Evolutionary conservation across 202 grass and related monocot species (phyloP).

Genomic region (Carex sylvatica): DNA sequence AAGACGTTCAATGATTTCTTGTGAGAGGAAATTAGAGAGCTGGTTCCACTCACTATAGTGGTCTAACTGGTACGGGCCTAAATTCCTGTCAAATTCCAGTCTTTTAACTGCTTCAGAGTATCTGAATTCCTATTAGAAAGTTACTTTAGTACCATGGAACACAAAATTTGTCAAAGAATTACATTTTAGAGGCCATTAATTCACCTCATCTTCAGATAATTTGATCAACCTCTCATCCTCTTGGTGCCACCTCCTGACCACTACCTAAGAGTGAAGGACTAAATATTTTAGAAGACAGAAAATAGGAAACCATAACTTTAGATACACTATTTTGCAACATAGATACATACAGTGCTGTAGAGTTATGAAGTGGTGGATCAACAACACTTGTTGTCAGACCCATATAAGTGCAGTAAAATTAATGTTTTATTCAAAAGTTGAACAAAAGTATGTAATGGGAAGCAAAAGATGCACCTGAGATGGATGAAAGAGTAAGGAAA

Average conservation of each 20-base stretch:
- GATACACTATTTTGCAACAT: background rate
- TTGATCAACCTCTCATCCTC: conserved; percentile 62
- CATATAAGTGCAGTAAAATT: background rate
- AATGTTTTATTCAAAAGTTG: background rate
- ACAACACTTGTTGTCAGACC: background rate
- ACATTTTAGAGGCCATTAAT: background rate
- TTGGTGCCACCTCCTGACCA: conserved; percentile 72
- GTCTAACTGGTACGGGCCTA: conserved; percentile 80
- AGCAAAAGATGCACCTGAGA: conserved; percentile 46
- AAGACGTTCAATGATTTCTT: conserved; percentile 54
- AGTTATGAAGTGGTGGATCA: background rate
- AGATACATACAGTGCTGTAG: background rate
- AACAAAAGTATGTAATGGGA: background rate
- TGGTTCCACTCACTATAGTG: conserved; percentile 65
- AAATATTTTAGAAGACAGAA: background rate
- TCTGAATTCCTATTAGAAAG: conserved; percentile 71
- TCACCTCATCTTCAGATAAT: conserved; percentile 83
- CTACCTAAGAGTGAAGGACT: conserved; percentile 38
- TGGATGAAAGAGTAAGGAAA: conserved; percentile 51
- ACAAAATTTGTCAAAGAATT: background rate
- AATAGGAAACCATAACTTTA: background rate
- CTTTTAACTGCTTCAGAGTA: conserved; percentile 73
- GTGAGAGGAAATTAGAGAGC: conserved; percentile 62
- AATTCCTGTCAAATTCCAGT: conserved; percentile 72
- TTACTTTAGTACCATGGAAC: conserved; percentile 22